Base-by-base conservation (phyloP, 108 stramenopile genomes). In the Skeletonema menzelii region DNA sequence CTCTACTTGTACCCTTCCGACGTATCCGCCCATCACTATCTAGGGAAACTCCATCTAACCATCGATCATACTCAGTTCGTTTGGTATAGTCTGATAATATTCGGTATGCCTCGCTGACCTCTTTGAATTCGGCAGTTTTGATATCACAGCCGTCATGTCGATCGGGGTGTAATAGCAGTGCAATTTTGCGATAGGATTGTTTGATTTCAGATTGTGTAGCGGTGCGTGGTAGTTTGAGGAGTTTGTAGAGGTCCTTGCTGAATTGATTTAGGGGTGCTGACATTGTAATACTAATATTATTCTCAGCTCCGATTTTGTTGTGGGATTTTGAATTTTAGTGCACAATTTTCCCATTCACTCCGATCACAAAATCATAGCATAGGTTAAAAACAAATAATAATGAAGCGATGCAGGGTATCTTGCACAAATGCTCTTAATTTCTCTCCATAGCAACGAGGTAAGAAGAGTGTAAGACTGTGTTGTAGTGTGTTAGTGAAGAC, bases 151-250 rank as follows among this genome's bases (percentile, higher is more conserved):
- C 88, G 59, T 85, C 80, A 35, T 87, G 78, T 26, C 85, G 79
- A 67, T 95, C 94, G 42, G 94, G 94, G 73, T 95, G 94, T 13
- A 88, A 59, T 8, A 66, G 32, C 38, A 95, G 56, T 8, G 91
- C 94, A 24, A 95, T 73, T 73, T 80, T 75, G 53, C 87, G 83
- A 59, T 95, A 95, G 27, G 90, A 80, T 37, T 82, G 77, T 57
- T 92, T 92, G 69, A 95, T 92, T 81, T 95, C 90, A 27, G 53
- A 34, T 22, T 72, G 74, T 19, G 93, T 83, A 7, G 93, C 87
- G 12, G 79, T 83, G 65, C 89, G 84, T 53, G 73, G 64, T 31
- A 82, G 67, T 31, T 70, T 77, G 32, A 74, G 63, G 70, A 84
- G 72, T 63, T 69, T 67, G 82, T 82, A 82, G 57, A 79, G 68